phyloP scores from a whole-genome alignment of 2,329 filamentous ascomycete species.

The Penicillium sp. region DNA sequence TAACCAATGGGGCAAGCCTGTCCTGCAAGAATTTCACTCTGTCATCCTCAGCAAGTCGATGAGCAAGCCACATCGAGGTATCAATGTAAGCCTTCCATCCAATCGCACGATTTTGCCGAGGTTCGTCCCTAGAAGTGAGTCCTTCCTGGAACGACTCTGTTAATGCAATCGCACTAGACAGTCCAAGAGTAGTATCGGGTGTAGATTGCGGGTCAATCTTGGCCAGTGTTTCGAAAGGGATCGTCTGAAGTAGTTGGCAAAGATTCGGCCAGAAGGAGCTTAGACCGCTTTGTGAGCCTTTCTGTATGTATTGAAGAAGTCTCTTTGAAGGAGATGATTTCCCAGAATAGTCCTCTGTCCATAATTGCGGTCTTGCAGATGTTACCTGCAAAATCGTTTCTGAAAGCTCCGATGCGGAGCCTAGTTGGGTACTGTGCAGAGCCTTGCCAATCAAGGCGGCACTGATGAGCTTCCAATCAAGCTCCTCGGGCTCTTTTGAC shows the following conservation, averaged over 20 bases:
- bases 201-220: no score
- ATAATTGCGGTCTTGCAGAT: constrained; percentile 62
- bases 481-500: constrained; percentile 38
- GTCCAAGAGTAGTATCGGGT: no score
- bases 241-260: constrained; percentile 49
- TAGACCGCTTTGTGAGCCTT: constrained; percentile 72
- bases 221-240: no score
- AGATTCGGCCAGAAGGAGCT: constrained; percentile 70
- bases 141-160: constrained; percentile 62
- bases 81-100: constrained; percentile 78
- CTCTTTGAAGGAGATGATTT: constrained; percentile 51
- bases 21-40: no score
- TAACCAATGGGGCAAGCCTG: constrained; percentile 46
- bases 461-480: constrained; percentile 59
- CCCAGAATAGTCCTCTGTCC: constrained; percentile 57
- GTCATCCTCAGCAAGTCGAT: no score
- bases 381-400: no score
- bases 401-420: no score
- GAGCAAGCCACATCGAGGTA: constrained; percentile 55
- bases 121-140: constrained; percentile 65
- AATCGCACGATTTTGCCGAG: constrained; percentile 54
- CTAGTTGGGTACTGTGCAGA: no score
- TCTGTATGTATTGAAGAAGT: constrained; percentile 65
- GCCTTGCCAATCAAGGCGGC: constrained; percentile 65
- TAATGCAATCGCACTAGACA: constrained; percentile 53